Base-by-base conservation (phyloP, 805 yeast genomes). In the Starmerella potacharoeniae region DNA sequence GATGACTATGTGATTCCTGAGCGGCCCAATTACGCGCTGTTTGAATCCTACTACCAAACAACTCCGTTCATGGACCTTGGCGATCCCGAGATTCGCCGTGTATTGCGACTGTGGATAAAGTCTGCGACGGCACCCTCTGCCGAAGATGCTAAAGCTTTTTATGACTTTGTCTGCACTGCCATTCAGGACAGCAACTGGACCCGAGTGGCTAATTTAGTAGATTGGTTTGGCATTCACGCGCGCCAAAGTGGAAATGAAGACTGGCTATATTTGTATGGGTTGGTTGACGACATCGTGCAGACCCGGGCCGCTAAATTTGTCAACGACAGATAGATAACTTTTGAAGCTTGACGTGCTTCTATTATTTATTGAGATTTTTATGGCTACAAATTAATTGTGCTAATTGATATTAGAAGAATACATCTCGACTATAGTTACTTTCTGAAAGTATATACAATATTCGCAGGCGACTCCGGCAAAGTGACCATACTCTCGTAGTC, bases 401-500 rank as follows among this genome's bases (percentile, higher is more conserved):
- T 22, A 22, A 22, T 22, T 22, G 22, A 22, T 22, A 22, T 22
- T 22, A 22, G 22, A 22, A 22, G 22, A 22, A 22, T 22, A 22
- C 22, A 22, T 22, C 22, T 22, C 22, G 22, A 22, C 22, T 33
- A 33, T 6, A 48, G 4, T 31, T 22, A 52, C 41, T 46, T 36
- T 35, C 52, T 14, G 4, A 51, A 41, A 4, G 54, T 53, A 53
- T 60, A 62, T 13, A 60, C 60, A 22, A 64, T 58, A 8, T 45
- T 35, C 6, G 73, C 71, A 5, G 95, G 95, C 52, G 77, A 81
- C 63, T 74, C 68, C 51, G 98, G 97, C 66, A 91, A 78, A 28
- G 96, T 86, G 52, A 91, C 96, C 98, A 91, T 91, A 52, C 90
- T 82, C 61, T 84, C 81, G 71, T 80, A 88, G 71, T 89, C 95